These are phyloP conservation scores for Tetrapisispora arboricola DNA, from an alignment of 805 yeast species.

Conservation along the genomic window DNA sequence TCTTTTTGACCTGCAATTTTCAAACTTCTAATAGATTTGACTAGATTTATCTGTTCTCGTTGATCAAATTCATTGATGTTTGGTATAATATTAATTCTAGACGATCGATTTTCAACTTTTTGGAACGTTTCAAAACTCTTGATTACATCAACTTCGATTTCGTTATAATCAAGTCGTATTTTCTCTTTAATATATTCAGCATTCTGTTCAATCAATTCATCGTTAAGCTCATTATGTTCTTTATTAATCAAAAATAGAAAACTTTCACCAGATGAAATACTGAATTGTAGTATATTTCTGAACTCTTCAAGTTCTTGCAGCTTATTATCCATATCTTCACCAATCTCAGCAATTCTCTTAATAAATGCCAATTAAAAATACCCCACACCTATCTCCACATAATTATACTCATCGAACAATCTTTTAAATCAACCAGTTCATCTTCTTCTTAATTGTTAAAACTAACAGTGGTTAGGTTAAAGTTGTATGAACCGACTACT, in stretches of 20 bases:
- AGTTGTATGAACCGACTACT: too few species aligned
- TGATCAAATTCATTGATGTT: slow-evolving; percentile 9
- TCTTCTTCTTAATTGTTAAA: too few species aligned
- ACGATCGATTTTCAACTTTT: too few species aligned
- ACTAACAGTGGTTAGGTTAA: too few species aligned
- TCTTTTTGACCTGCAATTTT: neutral
- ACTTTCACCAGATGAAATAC: slow-evolving; percentile 11
- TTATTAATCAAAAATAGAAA: slow-evolving; percentile 3
- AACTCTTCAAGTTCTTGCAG: neutral
- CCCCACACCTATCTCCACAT: too few species aligned
- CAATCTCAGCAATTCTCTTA: too few species aligned
- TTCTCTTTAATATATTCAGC: neutral
- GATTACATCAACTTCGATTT: neutral
- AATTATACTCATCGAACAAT: too few species aligned
- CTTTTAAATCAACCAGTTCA: too few species aligned
- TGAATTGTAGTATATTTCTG: slow-evolving; percentile 11
- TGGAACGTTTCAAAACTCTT: neutral
- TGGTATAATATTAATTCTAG: slow-evolving; percentile 11
- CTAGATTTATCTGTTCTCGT: slow-evolving; percentile 10
- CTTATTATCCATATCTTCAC: neutral
- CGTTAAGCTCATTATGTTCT: neutral
- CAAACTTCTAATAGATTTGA: slow-evolving; percentile 1
- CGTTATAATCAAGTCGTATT: neutral
- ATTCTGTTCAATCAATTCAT: neutral
- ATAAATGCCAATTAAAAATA: too few species aligned